phyloP scores from a whole-genome alignment of 2,329 filamentous ascomycete genomes.

The Sarocladium kiliense region DNA sequence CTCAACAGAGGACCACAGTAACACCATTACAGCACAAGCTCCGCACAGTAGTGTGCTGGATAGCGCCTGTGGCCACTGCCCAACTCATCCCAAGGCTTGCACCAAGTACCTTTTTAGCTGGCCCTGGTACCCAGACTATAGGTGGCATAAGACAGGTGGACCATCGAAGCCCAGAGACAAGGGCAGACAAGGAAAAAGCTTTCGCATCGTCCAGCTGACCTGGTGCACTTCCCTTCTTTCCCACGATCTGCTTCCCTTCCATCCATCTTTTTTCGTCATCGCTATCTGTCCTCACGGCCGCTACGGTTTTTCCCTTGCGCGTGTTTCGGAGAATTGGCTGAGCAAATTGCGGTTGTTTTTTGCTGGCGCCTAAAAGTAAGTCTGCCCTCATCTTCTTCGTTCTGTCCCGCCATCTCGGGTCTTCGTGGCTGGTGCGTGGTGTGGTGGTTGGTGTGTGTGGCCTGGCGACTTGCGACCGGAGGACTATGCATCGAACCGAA shows the following conservation, averaged over 20 bases:
- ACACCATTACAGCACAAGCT: neutral
- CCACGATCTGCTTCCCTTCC: conserved; percentile 24
- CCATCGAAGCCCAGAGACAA: conserved; percentile 9
- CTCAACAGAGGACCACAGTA: neutral
- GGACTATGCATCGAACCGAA: neutral
- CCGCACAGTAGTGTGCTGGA: neutral
- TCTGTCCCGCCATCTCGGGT: conserved; percentile 14
- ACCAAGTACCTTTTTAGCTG: conserved; percentile 5
- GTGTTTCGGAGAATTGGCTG: conserved; percentile 38
- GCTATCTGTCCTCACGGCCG: conserved; percentile 27
- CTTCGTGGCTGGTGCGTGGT: conserved; percentile 12
- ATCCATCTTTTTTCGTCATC: conserved; percentile 24
- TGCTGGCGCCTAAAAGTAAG: conserved; percentile 52
- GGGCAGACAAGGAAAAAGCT: conserved; percentile 23
- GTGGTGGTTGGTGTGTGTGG: conserved; percentile 6
- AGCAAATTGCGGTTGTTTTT: conserved; percentile 39
- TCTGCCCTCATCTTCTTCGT: conserved; percentile 19
- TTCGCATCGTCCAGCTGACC: conserved; percentile 25
- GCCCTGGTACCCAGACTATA: neutral
- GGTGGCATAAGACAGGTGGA: conserved; percentile 4
- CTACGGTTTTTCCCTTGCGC: conserved; percentile 42
- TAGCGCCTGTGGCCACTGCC: neutral
- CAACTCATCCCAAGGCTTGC: conserved; percentile 5
- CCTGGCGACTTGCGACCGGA: conserved; percentile 4
- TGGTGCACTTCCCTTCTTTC: conserved; percentile 23